These are phyloP conservation scores for Stagonosporopsis cucurbitacearum DNA, from an alignment of 2,329 filamentous ascomycete species.

Conservation along the genomic window DNA sequence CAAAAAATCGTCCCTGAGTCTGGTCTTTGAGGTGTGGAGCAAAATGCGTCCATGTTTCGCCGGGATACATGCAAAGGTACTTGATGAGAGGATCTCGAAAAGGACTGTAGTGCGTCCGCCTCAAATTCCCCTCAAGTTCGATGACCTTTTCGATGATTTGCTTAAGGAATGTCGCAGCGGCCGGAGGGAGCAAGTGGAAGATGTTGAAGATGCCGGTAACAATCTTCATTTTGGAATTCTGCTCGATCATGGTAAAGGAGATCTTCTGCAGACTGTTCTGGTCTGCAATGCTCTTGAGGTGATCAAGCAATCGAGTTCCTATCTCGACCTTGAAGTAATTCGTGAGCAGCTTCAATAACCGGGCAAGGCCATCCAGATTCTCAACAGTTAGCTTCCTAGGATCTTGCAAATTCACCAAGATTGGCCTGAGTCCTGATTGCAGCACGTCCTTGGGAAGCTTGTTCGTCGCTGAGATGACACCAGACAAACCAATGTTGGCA, in stretches of 20 bases:
- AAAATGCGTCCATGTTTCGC: slow-evolving; percentile 84
- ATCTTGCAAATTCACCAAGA: slow-evolving; percentile 95
- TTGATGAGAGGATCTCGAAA: slow-evolving; percentile 90
- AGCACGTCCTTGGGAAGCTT: slow-evolving; percentile 95
- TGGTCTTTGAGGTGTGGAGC: slow-evolving; percentile 81
- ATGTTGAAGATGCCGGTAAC: slow-evolving; percentile 95
- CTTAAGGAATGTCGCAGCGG: slow-evolving; percentile 89
- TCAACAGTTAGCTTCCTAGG: slow-evolving; percentile 87
- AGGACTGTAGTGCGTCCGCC: slow-evolving; percentile 87
- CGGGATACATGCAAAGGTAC: slow-evolving; percentile 91
- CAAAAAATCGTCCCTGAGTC: slow-evolving; percentile 87
- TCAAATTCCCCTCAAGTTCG: slow-evolving; percentile 81
- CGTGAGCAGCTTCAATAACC: slow-evolving; percentile 86
- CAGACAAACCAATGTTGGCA: slow-evolving; percentile 87
- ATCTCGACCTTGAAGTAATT: slow-evolving; percentile 99
- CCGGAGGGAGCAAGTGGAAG: slow-evolving; percentile 91
- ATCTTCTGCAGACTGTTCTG: slow-evolving; percentile 81
- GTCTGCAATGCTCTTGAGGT: slow-evolving; percentile 90
- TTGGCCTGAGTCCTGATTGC: slow-evolving; percentile 90
- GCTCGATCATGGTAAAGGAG: slow-evolving; percentile 93
- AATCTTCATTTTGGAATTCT: slow-evolving; percentile 90
- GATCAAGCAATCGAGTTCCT: slow-evolving; percentile 87
- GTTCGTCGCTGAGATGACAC: slow-evolving; percentile 84
- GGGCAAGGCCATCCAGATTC: slow-evolving; percentile 87
- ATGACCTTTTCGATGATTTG: slow-evolving; percentile 89